phyloP scores from a whole-genome alignment of 2,329 filamentous ascomycete genomes.

The Orbilia javanica region DNA sequence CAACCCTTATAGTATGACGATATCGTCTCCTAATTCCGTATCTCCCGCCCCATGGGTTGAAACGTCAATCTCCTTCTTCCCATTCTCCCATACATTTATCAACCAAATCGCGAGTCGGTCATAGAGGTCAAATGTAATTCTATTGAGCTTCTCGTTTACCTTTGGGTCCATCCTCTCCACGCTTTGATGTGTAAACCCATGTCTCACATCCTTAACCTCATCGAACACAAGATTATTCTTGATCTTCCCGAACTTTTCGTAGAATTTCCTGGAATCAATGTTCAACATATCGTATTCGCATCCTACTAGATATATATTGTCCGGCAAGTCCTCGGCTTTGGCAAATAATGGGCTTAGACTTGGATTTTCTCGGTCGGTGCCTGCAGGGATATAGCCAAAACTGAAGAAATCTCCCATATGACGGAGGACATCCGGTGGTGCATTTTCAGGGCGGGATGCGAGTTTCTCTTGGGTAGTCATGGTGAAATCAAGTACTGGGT shows the following conservation, averaged over 20 bases:
- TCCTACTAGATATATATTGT: slow-evolving; percentile 60
- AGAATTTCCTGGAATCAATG: slow-evolving; percentile 48
- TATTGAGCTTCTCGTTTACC: slow-evolving; percentile 32
- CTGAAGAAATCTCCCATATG: slow-evolving; percentile 57
- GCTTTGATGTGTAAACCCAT: slow-evolving; percentile 54
- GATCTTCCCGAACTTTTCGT: slow-evolving; percentile 54
- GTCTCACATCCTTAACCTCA: slow-evolving; percentile 45
- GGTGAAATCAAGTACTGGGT: slow-evolving; percentile 47
- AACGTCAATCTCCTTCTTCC: slow-evolving; percentile 5
- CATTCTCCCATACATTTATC: slow-evolving; percentile 13
- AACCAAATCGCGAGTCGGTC: slow-evolving; percentile 48
- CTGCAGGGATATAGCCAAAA: slow-evolving; percentile 60
- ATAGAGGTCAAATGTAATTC: slow-evolving; percentile 50
- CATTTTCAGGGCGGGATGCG: slow-evolving; percentile 8
- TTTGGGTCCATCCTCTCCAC: slow-evolving; percentile 29
- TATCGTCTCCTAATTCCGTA: slow-evolving; percentile 41
- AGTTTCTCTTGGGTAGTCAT: slow-evolving; percentile 37
- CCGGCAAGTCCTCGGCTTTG: slow-evolving; percentile 59
- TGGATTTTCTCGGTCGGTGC: slow-evolving; percentile 61
- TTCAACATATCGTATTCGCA: slow-evolving; percentile 61
- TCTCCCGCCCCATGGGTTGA: not conserved
- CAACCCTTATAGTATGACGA: slow-evolving; percentile 36
- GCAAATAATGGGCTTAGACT: slow-evolving; percentile 60
- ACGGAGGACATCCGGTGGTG: slow-evolving; percentile 35
- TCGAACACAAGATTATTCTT: slow-evolving; percentile 51